Evolutionary conservation across 1,139 yeast species (phyloP).

Genomic region (Debaryomyces fabryi): DNA sequence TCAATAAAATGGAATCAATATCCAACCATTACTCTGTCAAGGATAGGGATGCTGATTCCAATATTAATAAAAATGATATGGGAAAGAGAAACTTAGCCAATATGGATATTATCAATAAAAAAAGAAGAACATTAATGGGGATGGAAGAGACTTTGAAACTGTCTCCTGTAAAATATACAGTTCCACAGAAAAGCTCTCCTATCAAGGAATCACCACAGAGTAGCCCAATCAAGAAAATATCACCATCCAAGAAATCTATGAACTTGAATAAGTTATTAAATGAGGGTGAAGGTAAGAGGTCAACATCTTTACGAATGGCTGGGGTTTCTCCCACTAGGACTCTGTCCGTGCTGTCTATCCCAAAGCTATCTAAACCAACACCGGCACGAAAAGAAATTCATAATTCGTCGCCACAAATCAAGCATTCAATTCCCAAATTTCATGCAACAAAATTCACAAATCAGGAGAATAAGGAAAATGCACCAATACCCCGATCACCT

Average conservation of each 20-base stretch:
- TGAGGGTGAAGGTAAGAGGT: constrained; percentile 24
- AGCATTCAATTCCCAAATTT: constrained; percentile 17
- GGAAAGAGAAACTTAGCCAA: constrained; percentile 14
- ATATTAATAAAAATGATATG: constrained; percentile 9
- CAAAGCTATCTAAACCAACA: constrained; percentile 7
- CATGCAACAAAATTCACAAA: constrained; percentile 20
- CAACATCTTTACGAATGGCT: constrained; percentile 38
- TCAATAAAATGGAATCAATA: constrained; percentile 47
- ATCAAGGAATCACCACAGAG: constrained; percentile 13
- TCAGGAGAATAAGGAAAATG: constrained; percentile 12
- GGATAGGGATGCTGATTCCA: background rate
- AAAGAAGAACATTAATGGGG: constrained; percentile 40
- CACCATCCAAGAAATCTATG: constrained; percentile 45
- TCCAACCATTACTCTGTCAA: constrained; percentile 41
- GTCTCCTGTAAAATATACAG: constrained; percentile 2
- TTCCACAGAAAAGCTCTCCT: constrained; percentile 9
- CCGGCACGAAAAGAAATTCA: constrained; percentile 15
- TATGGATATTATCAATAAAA: constrained; percentile 25
- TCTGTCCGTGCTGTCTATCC: background rate
- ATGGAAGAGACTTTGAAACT: constrained; percentile 6
- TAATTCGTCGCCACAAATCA: constrained; percentile 20
- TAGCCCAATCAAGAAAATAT: constrained; percentile 30
- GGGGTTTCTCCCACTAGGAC: constrained; percentile 25
- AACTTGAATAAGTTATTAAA: constrained; percentile 38
- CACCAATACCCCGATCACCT: background rate